Evolutionary conservation across 2,329 filamentous ascomycete species (phyloP), one percentile per base, ranked within the genome.

Genomic region (Triangularia verruculosa): DNA sequence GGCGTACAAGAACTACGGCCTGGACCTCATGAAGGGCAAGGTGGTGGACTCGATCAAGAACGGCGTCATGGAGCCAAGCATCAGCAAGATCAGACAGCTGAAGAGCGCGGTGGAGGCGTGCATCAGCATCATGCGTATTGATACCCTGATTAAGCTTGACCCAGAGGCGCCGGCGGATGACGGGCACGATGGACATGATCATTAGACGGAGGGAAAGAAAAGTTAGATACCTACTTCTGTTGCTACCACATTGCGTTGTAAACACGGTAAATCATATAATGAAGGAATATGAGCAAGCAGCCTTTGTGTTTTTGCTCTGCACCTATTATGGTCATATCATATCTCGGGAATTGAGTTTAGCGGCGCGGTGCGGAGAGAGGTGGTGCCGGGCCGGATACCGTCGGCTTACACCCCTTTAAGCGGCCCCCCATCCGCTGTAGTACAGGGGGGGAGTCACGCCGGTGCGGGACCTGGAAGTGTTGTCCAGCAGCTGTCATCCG

Each of bases 31-130:
- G 63, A 93, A 91, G 76, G 95, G 95, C 70, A 94, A 92, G 76
- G 92, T 98, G 64, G 89, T 93, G 61, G 95, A 99, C 77, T 56
- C 24, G 80, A 82, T 99, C 73, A 98, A 98, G 85, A 89, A 92
- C 12, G 95, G 95, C 74, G 93, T 99, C 66, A 78, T 99, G 74
- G 95, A 99, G 82, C 95, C 95, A 30, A 96, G 91, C 79, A 93
- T 99, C 83, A 97, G 94, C 86, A 99, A 99, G 85, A 86, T 99
- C 70, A 90, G 94, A 79, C 95, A 98, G 83, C 83, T 99, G 74
- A 99, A 99, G 89, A 96, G 91, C 79, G 95, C 95, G 27, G 95
- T 99, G 57, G 95, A 99, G 81, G 95, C 95, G 61, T 98, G 95
- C 78, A 96, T 99, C 78, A 91, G 93, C 74, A 98, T 99, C 77